A percentile compares a stretch with the other conserved stretches of the same genome.
phyloP scores from a whole-genome alignment of 2,329 filamentous ascomycete species.

The Aspergillus udagawae region DNA sequence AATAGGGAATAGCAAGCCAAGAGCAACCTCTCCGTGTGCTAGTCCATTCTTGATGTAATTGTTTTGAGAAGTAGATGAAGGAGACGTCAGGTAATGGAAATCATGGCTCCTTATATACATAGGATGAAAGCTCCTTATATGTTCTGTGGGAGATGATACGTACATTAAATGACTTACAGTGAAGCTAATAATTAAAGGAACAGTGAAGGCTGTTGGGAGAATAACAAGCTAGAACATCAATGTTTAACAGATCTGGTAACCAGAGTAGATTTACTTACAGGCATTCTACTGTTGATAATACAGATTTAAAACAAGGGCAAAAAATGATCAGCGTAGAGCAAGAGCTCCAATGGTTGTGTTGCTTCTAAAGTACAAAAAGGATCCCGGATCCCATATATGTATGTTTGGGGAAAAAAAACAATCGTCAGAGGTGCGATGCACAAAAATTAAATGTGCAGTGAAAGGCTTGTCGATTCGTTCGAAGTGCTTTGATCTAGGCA shows the following conservation, averaged over 20 bases:
- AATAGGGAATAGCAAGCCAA: no score
- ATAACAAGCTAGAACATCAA: not conserved
- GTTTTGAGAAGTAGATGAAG: not conserved
- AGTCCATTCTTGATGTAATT: not conserved
- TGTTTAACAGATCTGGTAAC: not conserved
- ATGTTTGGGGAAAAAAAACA: constrained; percentile 1
- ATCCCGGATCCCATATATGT: constrained; percentile 12
- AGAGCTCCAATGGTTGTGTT: not conserved
- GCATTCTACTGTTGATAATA: not conserved
- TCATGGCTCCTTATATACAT: not conserved
- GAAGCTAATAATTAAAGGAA: not conserved
- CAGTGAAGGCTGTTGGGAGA: not conserved
- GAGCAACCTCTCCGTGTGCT: no score
- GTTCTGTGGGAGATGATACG: no score
- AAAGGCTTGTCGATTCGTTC: constrained; percentile 10
- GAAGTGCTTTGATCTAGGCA: constrained; percentile 14
- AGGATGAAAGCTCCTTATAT: no score
- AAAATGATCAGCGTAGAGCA: not conserved
- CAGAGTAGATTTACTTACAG: not conserved
- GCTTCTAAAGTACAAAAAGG: constrained; percentile 7
- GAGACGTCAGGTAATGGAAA: not conserved
- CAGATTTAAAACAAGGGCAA: not conserved
- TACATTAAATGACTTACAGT: no score
- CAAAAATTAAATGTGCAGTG: constrained; percentile 3
- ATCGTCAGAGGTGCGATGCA: constrained; percentile 3